Base-by-base conservation (phyloP, 352 stramenopile species). In the Peronospora farinosa region DNA sequence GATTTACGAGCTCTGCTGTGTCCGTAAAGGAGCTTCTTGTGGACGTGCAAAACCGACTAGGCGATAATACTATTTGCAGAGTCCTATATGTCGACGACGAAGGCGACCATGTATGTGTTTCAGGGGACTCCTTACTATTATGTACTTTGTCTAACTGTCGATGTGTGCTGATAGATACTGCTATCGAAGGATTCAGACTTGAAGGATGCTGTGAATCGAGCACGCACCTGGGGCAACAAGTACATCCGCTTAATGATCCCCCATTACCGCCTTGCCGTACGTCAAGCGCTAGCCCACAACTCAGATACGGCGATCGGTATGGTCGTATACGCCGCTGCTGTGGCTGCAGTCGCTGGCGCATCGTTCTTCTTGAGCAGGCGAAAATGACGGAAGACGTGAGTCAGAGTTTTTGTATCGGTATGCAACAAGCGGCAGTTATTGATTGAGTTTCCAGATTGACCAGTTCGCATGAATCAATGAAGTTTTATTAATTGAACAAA, bases 61-160 rank as follows among this genome's bases (percentile, higher is more conserved):
- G 81, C 5, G 79, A 89, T 47, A 66, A 84, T 40, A 88, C 78
- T 15, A 90, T 88, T 37, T 69, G 72, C 4, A 70, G 83, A 44
- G 63, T 92, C 21, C 75, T 91, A 28, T 90, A 90, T 43, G 71
- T 91, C 21, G 80, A 94, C 41, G 83, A 94, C 23, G 82, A 93
- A 53, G 71, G 65, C 48, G 83, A 94, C 28, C 80, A 88, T 53
- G 75, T 86, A 32, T 32, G 63, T 40, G 71, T 52, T 48, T 37
- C 12, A 12, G 25, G 17, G 11, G 5, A 30, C 15, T 9, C 33
- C n/a, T n/a, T 40, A 23, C 38, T n/a, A 5, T 50, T 27, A 17
- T 36, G 28, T 3, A 13, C 50, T 15, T 52, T 42, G 9, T 39
- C 42, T 48, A 37, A 50, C 23, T 30, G 40, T 32, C 13, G 6